Percentiles rank a stretch among this genome's conserved stretches.
phyloP scores from a whole-genome alignment of 1,284 basidiomycete species.

The Schizophyllum commune region DNA sequence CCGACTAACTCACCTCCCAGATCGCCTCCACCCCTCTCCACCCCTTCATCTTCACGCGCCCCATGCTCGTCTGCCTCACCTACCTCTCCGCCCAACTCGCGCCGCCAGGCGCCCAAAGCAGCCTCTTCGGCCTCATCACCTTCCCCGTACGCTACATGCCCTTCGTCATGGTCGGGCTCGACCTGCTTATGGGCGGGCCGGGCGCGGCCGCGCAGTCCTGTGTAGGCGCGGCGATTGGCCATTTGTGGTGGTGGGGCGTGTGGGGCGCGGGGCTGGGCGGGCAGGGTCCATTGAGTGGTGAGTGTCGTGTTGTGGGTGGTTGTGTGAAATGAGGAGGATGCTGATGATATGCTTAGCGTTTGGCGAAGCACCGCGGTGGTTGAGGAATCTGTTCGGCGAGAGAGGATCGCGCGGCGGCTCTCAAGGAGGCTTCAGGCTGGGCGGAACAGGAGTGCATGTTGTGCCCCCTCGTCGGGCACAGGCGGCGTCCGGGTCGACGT shows the following conservation, averaged over 20 bases:
- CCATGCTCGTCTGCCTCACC: slow-evolving; percentile 61
- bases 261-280: slow-evolving; percentile 30
- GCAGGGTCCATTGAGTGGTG: slow-evolving; percentile 18
- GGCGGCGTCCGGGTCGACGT: slow-evolving; percentile 12
- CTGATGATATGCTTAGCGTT: slow-evolving; percentile 13
- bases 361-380: slow-evolving; percentile 15
- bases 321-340: too few species aligned
- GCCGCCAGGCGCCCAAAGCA: slow-evolving; percentile 57
- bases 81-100: slow-evolving; percentile 65
- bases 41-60: slow-evolving; percentile 51
- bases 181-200: slow-evolving; percentile 62
- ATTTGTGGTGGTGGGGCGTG: slow-evolving; percentile 72
- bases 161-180: slow-evolving; percentile 66
- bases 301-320: too few species aligned
- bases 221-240: slow-evolving; percentile 70
- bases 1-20: not conserved
- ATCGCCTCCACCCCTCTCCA: slow-evolving; percentile 57
- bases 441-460: slow-evolving; percentile 28
- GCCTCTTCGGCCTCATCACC: slow-evolving; percentile 67
- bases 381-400: slow-evolving; percentile 29
- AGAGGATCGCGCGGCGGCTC: slow-evolving; percentile 9
- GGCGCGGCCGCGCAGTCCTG: slow-evolving; percentile 45
- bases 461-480: slow-evolving; percentile 24
- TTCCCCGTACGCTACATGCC: slow-evolving; percentile 71
- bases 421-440: slow-evolving; percentile 6